Conservation (phyloP, 805 yeast species). For the Cyberlindnera euphorbiae region DNA sequence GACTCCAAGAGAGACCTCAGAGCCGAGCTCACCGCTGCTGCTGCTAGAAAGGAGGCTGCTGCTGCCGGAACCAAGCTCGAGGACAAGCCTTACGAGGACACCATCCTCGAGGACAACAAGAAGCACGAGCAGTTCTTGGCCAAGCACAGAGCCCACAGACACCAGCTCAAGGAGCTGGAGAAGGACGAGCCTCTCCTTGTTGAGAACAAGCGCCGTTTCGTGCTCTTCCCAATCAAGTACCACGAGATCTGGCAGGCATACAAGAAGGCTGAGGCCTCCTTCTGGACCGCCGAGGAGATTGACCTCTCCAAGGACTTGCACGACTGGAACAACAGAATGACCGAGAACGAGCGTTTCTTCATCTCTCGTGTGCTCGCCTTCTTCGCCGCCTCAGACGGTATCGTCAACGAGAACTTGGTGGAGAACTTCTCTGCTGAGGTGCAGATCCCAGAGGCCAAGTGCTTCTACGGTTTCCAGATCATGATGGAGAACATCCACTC, state of each 20-base stretch:
- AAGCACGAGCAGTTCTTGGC: slow-evolving; percentile 53
- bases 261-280: slow-evolving; percentile 98
- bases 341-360: slow-evolving; percentile 88
- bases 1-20: slow-evolving; percentile 41
- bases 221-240: slow-evolving; percentile 92
- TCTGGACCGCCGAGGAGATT: slow-evolving; percentile 99
- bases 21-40: slow-evolving; percentile 36
- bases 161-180: slow-evolving; percentile 66
- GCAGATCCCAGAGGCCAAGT: slow-evolving; percentile 95
- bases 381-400: slow-evolving; percentile 98
- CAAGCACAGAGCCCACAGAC: slow-evolving; percentile 68
- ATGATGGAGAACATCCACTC: slow-evolving; percentile 99
- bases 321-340: slow-evolving; percentile 91
- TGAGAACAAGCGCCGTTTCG: slow-evolving; percentile 86
- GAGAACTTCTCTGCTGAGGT: slow-evolving; percentile 98
- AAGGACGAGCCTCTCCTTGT: slow-evolving; percentile 81
- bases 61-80: slow-evolving; percentile 16
- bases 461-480: slow-evolving; percentile 98
- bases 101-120: slow-evolving; percentile 21
- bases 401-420: slow-evolving; percentile 94
- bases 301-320: slow-evolving; percentile 86
- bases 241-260: slow-evolving; percentile 99
- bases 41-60: slow-evolving; percentile 32
- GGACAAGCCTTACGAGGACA: no score
- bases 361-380: slow-evolving; percentile 91